Evolutionary conservation across 2,329 filamentous ascomycete species (phyloP), one percentile per base, ranked within the genome.

Genomic region (Trichoderma lentiforme): DNA sequence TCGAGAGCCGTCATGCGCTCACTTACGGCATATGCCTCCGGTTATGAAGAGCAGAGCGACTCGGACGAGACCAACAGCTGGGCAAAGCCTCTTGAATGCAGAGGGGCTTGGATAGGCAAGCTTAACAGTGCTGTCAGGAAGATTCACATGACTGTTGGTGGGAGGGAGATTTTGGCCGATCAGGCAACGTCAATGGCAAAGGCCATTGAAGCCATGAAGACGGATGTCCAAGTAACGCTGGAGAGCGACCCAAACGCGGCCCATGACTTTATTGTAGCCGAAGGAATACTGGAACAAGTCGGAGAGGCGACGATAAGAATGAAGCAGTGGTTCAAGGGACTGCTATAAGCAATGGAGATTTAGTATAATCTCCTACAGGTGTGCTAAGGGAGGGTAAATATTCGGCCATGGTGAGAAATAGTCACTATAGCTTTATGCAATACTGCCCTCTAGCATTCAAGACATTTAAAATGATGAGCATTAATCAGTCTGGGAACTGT

Each of bases 221-320:
- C 71, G 3, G 30, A 32, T 6, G 69, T 79, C 9, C 73, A 78
- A 3, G 75, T 82, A 3, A 74, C 71, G n/a, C 34, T 81, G 3
- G 78, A 81, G 26, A 71, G 78, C 47, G 34, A 71, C 3, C 77
- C 78, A 15, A 74, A 73, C 0, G 79, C 81, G 47, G 80, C 79
- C 0, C 81, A 82, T 30, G 80, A 81, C 21, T 81, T 79, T 56
- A 76, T 82, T 11, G 39, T 11, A 79, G 82, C 71, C 76, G 76
- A 5, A 61, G 76, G 34, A 62, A 70, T 18, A 72, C 26, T 67
- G 3, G 51, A 72, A 11, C 53, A 74, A 1, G 74, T 77, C 4
- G 80, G 78, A 2, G 74, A 76, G 34, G 79, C 79, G 7, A 81
- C 78, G 5, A 72, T 72, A 15, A 71, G 76, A 53, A 81, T 82